Evolutionary conservation across 202 grass and related monocot species (phyloP).

Genomic region (Elaeis oleifera): DNA sequence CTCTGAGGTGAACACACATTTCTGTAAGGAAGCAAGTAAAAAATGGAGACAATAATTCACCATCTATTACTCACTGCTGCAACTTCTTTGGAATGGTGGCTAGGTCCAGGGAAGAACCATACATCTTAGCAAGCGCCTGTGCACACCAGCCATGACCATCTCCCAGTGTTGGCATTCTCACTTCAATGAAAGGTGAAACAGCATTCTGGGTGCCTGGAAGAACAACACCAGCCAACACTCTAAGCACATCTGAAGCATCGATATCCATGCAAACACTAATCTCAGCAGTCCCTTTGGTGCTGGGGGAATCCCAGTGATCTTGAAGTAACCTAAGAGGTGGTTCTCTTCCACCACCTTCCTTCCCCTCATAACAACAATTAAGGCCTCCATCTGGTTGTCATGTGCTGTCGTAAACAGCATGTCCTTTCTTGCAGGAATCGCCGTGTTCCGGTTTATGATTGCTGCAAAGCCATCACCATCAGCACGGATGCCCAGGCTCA

Average conservation of each 20-base stretch:
- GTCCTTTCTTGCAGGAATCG: conserved; percentile 50
- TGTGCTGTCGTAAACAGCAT: conserved; percentile 42
- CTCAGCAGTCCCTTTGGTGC: conserved; percentile 30
- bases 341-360: conserved; percentile 37
- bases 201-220: conserved; percentile 17
- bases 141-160: conserved; percentile 54
- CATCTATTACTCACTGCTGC: conserved; percentile 18
- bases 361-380: conserved; percentile 59
- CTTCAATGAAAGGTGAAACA: conserved; percentile 42
- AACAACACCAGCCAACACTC: conserved; percentile 38
- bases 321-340: conserved; percentile 55
- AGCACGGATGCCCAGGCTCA: conserved; percentile 50
- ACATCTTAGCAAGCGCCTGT: conserved; percentile 39
- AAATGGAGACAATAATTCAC: too few relatives aligned
- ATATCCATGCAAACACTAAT: conserved; percentile 69
- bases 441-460: conserved; percentile 50
- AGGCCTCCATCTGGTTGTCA: conserved; percentile 44
- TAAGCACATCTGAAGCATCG: conserved; percentile 39
- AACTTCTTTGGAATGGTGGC: conserved; percentile 36
- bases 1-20: too few relatives aligned
- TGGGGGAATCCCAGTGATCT: conserved; percentile 50
- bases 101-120: conserved; percentile 35
- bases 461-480: conserved; percentile 10
- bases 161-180: conserved; percentile 56
- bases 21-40: too few relatives aligned